Percentiles rank a stretch among this genome's conserved stretches.
These are phyloP conservation scores for Groenewaldozyma sp. DNA, from an alignment of 1,139 yeast genomes.

Conservation along the genomic window DNA sequence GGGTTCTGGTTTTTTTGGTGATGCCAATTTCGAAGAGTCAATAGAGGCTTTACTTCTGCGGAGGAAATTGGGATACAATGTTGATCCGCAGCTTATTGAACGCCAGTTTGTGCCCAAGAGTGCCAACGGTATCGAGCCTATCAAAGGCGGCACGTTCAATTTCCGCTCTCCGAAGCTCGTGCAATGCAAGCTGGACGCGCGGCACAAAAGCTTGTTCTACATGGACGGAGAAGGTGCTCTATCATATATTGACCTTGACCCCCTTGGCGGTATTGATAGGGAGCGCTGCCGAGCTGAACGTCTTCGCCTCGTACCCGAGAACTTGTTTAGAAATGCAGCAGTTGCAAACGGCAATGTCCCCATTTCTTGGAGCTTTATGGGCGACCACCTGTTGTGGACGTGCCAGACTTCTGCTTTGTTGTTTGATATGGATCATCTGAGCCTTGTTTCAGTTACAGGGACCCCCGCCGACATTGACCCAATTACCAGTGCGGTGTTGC, in stretches of 20 bases:
- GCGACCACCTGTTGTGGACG: not conserved
- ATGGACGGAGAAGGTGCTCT: not conserved
- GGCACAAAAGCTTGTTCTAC: not conserved
- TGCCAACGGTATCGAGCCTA: not conserved
- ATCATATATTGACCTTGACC: not conserved
- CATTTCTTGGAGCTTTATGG: not conserved
- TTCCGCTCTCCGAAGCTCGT: slow-evolving; percentile 1
- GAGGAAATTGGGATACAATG: not conserved
- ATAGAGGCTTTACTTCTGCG: slow-evolving; percentile 1
- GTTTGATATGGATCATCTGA: too few relatives aligned
- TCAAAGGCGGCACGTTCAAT: not conserved
- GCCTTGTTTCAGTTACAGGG: too few relatives aligned
- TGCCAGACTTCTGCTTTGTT: too few relatives aligned
- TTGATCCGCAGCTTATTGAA: not conserved
- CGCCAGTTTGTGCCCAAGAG: not conserved
- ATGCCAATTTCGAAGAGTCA: slow-evolving; percentile 1
- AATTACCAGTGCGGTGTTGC: too few relatives aligned
- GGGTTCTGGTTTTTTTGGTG: too few relatives aligned
- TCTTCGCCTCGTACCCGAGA: not conserved
- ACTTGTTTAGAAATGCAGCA: too few relatives aligned
- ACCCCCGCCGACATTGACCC: too few relatives aligned
- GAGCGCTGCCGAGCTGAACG: not conserved
- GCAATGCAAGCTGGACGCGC: not conserved
- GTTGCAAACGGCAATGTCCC: not conserved
- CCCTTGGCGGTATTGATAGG: not conserved